Base-by-base conservation (phyloP, 2,329 filamentous ascomycete species). In the Colletotrichum cereale region DNA sequence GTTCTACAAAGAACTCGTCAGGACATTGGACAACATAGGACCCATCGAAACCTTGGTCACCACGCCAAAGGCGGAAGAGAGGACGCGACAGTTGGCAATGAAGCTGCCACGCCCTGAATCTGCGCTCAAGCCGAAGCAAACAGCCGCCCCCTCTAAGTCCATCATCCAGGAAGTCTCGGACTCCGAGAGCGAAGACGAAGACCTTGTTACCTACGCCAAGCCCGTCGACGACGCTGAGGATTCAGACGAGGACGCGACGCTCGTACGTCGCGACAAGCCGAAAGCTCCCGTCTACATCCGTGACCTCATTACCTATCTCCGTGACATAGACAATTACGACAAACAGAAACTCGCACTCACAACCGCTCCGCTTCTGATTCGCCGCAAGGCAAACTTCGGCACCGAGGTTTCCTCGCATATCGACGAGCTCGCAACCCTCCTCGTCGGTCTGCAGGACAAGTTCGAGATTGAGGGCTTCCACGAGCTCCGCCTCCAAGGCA, bases 201-300 rank as follows among this genome's bases (percentile, higher is more conserved):
- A 93, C 71, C 84, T 98, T 1, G 84, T 90, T 2, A 89, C 93
- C 0, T 97, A 98, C 75, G 88, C 89, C 18, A 98, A 97, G 79
- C 94, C 94, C 0, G 93, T 94, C 77, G 95, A 93, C 2, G 96
- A 99, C 75, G 88, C 90, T 0, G 94, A 97, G 78, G 96, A 99
- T 78, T 96, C 94, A 0, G 95, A 98, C 68, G 95, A 98, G 47
- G 97, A 99, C 76, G 92, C 96, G 6, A 97, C 95, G 0, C 84
- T 97, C 24, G 88, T 98, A 58, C 91, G 93, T 68, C 89, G 95
- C 18, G 91, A 96, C 80, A 98, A 96, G 76, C 89, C 92, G 29
- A 92, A 89, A 69, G 89, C 94, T 0, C 96, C 96, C 1, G 95
- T 99, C 1, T 98, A 98, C 77, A 92, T 98, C 71, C 90, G 95